Conservation (phyloP, 2,329 filamentous ascomycete species). For the Colletotrichum shisoi region DNA sequence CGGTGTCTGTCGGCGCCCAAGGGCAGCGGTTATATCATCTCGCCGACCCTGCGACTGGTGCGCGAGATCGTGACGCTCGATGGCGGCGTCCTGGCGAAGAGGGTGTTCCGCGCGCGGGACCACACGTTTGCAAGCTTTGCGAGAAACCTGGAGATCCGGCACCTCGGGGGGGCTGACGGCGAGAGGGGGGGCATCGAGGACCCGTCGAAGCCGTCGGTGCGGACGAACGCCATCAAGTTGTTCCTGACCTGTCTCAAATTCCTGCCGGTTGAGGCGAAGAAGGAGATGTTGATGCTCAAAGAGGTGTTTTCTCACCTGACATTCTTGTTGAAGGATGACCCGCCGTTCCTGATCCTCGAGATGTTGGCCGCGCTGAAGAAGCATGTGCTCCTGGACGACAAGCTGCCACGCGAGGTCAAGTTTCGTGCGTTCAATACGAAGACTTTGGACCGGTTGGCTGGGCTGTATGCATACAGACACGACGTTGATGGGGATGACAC, state of each 20-base stretch:
- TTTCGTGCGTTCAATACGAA: slow-evolving; percentile 77
- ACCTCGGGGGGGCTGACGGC: slow-evolving; percentile 47
- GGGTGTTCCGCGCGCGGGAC: slow-evolving; percentile 79
- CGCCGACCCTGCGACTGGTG: slow-evolving; percentile 83
- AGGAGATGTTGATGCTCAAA: slow-evolving; percentile 78
- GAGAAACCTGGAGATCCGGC: slow-evolving; percentile 78
- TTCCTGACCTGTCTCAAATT: slow-evolving; percentile 81
- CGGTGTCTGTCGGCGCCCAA: slow-evolving; percentile 81
- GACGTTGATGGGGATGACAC: slow-evolving; percentile 52
- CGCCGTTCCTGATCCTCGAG: slow-evolving; percentile 76
- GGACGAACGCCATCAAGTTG: slow-evolving; percentile 84
- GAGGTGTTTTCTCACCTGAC: slow-evolving; percentile 86
- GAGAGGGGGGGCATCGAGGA: slow-evolving; percentile 65
- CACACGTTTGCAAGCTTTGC: slow-evolving; percentile 82
- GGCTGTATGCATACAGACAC: slow-evolving; percentile 71
- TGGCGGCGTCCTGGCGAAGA: slow-evolving; percentile 79
- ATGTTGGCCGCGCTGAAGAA: slow-evolving; percentile 75
- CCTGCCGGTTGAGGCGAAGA: slow-evolving; percentile 78
- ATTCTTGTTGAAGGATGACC: slow-evolving; percentile 79
- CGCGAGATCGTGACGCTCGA: slow-evolving; percentile 87
- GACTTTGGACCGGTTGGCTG: slow-evolving; percentile 75
- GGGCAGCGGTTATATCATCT: slow-evolving; percentile 86
- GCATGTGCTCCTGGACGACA: slow-evolving; percentile 76
- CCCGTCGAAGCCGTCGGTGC: slow-evolving; percentile 74
- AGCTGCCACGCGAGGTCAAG: slow-evolving; percentile 77